Evolutionary conservation across 2,329 filamentous ascomycete species (phyloP), one percentile per base, ranked within the genome.

Genomic region (Sporothrix schenckii): DNA sequence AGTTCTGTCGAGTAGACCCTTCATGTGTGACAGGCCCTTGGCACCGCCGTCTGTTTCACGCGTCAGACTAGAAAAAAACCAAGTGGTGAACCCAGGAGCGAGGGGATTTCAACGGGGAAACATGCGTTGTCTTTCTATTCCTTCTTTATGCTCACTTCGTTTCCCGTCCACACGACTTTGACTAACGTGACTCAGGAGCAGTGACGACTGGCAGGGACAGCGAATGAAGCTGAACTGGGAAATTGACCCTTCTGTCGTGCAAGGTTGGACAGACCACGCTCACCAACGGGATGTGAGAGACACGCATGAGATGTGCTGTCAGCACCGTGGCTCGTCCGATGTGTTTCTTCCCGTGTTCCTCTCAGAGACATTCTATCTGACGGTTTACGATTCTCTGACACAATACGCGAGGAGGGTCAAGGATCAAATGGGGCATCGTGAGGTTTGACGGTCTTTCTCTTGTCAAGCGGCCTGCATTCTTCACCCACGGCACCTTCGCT

Each of bases 31-130:
- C 65, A 67, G 65, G 65, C 50, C 50, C 34, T 67, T 67, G 63
- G 30, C 65, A 67, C 65, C 65, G 65, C 65, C 65, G 65, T 54
- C 50, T 44, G 65, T 66, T 66, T 66, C 63, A 66, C 63, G 30
- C 63, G 63, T 66, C 49, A 53, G 63, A 41, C 49, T 19, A 53
- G 19, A 16, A n/a, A 27, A 66, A 66, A 53, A 41, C 30, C 44
- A n/a, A 41, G n/a, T 21, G 44, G 27, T 7, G n/a, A 39, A 27
- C 44, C 63, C 27, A 27, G 30, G 30, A 66, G 21, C 13, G 50
- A 50, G 19, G 21, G 49, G 9, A 21, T n/a, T n/a, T n/a, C 49
- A 66, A 30, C 41, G 54, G 30, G 30, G 49, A 19, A 19, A 7
- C 19, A 49, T 52, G 16, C 24, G 24, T 60, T 39, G 30, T 60